phyloP scores from a whole-genome alignment of 2,329 filamentous ascomycete genomes.

The Bimuria novae-zelandiae region DNA sequence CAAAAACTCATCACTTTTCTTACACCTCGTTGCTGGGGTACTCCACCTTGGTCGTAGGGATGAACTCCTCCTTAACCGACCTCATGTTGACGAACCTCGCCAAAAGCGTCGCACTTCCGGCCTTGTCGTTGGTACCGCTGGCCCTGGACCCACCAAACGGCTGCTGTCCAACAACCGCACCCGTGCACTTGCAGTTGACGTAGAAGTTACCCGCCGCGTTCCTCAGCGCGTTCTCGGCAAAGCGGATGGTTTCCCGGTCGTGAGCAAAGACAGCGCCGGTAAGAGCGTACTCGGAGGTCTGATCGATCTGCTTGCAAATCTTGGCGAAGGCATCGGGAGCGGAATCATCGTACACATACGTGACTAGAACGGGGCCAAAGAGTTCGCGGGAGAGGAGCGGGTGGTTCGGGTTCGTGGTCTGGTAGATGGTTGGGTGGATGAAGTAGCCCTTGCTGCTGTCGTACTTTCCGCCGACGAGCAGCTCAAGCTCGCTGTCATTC shows the following conservation, averaged over 20 bases:
- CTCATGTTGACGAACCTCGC: slow-evolving; percentile 61
- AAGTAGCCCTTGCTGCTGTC: slow-evolving; percentile 81
- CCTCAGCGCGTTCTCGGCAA: slow-evolving; percentile 71
- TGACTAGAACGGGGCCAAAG: slow-evolving; percentile 76
- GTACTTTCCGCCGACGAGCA: slow-evolving; percentile 76
- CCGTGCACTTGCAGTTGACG: slow-evolving; percentile 77
- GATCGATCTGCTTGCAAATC: slow-evolving; percentile 68
- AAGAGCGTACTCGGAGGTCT: slow-evolving; percentile 75
- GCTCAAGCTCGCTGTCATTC: slow-evolving; percentile 70
- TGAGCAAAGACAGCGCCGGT: slow-evolving; percentile 77
- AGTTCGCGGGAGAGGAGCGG: slow-evolving; percentile 77
- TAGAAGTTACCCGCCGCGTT: slow-evolving; percentile 84
- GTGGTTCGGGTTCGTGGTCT: slow-evolving; percentile 73
- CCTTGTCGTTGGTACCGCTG: slow-evolving; percentile 63
- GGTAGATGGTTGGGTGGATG: slow-evolving; percentile 82
- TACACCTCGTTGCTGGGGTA: slow-evolving; percentile 59
- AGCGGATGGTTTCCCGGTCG: slow-evolving; percentile 67
- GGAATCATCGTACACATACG: slow-evolving; percentile 78
- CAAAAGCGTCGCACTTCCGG: slow-evolving; percentile 58
- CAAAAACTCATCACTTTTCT: not conserved
- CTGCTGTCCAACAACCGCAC: slow-evolving; percentile 55
- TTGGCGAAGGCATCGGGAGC: slow-evolving; percentile 60
- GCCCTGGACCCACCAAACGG: slow-evolving; percentile 60
- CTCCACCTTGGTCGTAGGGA: slow-evolving; percentile 52
- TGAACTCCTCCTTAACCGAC: slow-evolving; percentile 61